These are phyloP conservation scores for Penstemon eatonii DNA, from an alignment of 257 asterid genomes.

Conservation along the genomic window DNA sequence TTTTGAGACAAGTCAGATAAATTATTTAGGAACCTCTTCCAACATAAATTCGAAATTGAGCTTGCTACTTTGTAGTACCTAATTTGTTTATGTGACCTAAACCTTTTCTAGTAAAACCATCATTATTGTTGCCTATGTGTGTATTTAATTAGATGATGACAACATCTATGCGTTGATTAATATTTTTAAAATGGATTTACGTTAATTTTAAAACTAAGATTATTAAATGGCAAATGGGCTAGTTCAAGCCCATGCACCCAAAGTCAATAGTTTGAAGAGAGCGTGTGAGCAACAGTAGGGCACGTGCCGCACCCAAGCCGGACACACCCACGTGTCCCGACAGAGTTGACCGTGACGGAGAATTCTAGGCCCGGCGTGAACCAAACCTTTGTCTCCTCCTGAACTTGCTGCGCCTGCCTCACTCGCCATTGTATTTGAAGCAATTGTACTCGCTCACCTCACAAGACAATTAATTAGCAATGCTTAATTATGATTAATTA, in stretches of 20 bases:
- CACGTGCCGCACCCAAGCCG: slow-evolving; percentile 29
- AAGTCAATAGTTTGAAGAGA: slow-evolving; percentile 32
- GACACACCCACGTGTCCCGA: slow-evolving; percentile 33
- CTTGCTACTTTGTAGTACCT: no score
- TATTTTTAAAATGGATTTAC: background rate
- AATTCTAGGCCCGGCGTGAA: slow-evolving; percentile 31
- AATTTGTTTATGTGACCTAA: no score
- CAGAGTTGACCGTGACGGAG: slow-evolving; percentile 29
- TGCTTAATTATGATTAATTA: no score
- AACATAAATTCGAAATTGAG: no score
- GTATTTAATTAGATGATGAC: no score
- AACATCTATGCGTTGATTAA: no score
- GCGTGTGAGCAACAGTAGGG: slow-evolving; percentile 30
- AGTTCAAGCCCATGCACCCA: slow-evolving; percentile 1
- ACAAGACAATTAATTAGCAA: no score
- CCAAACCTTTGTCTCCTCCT: slow-evolving; percentile 14
- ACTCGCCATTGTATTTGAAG: slow-evolving; percentile 22
- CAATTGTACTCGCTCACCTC: background rate
- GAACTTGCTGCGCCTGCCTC: background rate
- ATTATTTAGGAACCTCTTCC: no score
- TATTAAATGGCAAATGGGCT: background rate
- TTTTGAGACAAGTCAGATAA: no score
- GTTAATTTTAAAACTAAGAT: background rate
- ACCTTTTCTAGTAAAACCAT: no score
- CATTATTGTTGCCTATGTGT: no score